These are phyloP conservation scores for Agaricus blazei DNA, from an alignment of 768 basidiomycete species.

Conservation along the genomic window DNA sequence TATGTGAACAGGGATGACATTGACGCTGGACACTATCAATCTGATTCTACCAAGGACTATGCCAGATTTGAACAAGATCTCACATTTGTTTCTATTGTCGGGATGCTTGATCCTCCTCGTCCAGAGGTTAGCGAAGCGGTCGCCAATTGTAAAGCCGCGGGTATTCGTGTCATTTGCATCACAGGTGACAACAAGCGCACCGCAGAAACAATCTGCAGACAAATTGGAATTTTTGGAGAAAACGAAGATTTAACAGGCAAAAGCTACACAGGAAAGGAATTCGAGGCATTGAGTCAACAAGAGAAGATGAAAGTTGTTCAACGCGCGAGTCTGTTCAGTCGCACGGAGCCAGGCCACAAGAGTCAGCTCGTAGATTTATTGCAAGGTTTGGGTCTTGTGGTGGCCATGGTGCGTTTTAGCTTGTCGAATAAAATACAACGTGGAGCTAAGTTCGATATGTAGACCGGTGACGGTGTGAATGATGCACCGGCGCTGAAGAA, in stretches of 20 bases:
- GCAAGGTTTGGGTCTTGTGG: conserved; percentile 87
- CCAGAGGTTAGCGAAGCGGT: conserved; percentile 88
- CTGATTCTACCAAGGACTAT: conserved; percentile 77
- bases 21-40: conserved; percentile 77
- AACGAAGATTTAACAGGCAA: conserved; percentile 90
- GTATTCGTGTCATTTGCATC: conserved; percentile 94
- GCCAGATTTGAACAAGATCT: conserved; percentile 86
- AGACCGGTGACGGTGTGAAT: conserved; percentile 98
- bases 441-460: not conserved
- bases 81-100: conserved; percentile 92
- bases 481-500: conserved; percentile 96
- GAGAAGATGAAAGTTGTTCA: conserved; percentile 87
- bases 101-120: conserved; percentile 97
- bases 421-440: not conserved
- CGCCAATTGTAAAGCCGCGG: conserved; percentile 86
- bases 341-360: conserved; percentile 96
- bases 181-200: conserved; percentile 98
- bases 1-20: conserved; percentile 75
- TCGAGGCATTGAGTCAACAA: conserved; percentile 73
- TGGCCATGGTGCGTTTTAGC: conserved; percentile 72
- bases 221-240: conserved; percentile 89
- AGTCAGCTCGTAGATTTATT: conserved; percentile 90
- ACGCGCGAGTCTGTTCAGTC: conserved; percentile 82
- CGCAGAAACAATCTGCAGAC: conserved; percentile 93
- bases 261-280: conserved; percentile 91